Conservation (phyloP, 169 alveolate genomes). For the Cyclospora cayetanensis region DNA sequence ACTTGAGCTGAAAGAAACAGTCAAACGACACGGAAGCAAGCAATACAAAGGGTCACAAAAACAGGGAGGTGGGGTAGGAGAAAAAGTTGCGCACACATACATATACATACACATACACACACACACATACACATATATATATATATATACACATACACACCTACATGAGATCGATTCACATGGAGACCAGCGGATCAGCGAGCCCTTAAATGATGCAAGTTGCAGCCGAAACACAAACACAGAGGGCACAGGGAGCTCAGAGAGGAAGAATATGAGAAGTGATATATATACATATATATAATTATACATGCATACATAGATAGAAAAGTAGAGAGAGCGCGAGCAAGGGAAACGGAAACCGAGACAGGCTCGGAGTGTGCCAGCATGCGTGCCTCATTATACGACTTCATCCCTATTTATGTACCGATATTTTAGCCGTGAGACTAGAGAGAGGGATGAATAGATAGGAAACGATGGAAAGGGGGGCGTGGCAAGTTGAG, state of each 20-base stretch:
- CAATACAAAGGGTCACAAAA: neutral
- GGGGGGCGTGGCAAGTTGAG: no score
- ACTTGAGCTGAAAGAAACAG: conserved; percentile 38
- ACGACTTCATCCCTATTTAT: neutral
- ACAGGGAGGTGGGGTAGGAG: neutral
- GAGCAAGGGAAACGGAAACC: neutral
- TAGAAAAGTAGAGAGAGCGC: neutral
- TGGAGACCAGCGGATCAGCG: no score
- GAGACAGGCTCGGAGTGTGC: neutral
- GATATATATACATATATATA: no score
- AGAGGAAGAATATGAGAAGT: no score
- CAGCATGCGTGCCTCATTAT: no score
- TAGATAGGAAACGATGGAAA: no score
- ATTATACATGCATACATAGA: no score
- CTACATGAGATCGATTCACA: no score
- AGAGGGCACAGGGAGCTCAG: no score
- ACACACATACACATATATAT: neutral
- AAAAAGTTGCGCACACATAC: neutral
- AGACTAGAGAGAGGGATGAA: neutral
- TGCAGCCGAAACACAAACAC: neutral
- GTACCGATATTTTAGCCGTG: neutral
- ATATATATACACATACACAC: no score
- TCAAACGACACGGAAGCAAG: neutral
- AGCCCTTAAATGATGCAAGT: no score
- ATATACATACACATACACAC: neutral